Evolutionary conservation across 1,139 yeast genomes (phyloP).

Genomic region (Pichia sp.): DNA sequence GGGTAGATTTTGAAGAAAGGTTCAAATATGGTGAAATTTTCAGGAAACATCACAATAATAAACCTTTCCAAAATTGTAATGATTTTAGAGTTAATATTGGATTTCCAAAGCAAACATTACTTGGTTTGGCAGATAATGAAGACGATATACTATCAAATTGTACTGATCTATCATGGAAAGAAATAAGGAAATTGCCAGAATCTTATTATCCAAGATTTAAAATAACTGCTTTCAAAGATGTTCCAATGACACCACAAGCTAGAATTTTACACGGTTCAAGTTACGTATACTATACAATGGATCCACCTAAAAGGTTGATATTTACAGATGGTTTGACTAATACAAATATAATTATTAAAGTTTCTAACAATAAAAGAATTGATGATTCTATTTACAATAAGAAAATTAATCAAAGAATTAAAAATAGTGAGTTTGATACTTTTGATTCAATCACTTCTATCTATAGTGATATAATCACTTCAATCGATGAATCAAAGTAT

Average conservation of each 20-base stretch:
- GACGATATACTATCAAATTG: slow-evolving; percentile 10
- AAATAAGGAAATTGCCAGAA: slow-evolving; percentile 9
- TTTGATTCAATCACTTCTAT: slow-evolving; percentile 2
- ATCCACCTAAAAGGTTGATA: slow-evolving; percentile 22
- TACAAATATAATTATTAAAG: slow-evolving; percentile 8
- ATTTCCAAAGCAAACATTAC: slow-evolving; percentile 2
- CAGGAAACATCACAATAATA: slow-evolving; percentile 10
- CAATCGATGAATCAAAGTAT: neutral
- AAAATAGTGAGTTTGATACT: neutral
- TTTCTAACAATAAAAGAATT: neutral
- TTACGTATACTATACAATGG: slow-evolving; percentile 19
- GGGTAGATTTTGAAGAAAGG: slow-evolving; percentile 25
- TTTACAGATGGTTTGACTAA: slow-evolving; percentile 15
- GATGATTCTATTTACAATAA: neutral
- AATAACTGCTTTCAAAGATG: slow-evolving; percentile 14
- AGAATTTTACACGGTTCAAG: slow-evolving; percentile 25
- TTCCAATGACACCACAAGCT: slow-evolving; percentile 19
- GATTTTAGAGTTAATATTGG: slow-evolving; percentile 17
- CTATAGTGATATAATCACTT: slow-evolving; percentile 1
- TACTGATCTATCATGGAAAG: slow-evolving; percentile 12
- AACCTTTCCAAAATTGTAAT: slow-evolving; percentile 15
- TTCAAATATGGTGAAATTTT: slow-evolving; percentile 19
- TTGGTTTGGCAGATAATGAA: neutral
- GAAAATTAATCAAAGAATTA: neutral
- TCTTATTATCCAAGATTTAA: slow-evolving; percentile 20